Base-by-base conservation (phyloP, 1,284 basidiomycete genomes). In the Singerocomus inundabilis region DNA sequence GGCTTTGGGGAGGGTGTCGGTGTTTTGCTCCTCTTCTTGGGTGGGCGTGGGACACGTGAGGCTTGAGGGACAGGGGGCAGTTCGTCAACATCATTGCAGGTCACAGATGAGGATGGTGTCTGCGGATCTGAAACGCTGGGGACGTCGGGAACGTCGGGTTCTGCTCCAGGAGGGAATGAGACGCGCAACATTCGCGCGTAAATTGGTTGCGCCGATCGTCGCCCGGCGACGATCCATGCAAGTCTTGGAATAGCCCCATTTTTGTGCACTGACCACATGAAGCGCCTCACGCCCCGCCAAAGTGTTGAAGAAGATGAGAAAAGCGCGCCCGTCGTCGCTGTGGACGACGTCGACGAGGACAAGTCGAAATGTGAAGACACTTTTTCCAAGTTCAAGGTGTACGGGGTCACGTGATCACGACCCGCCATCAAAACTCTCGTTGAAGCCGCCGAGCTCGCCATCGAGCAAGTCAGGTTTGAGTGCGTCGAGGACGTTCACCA, bases 191-290 rank as follows among this genome's bases (percentile, higher is more conserved):
- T 29, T 24, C 52, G 51, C 1, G 24, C 36, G 26, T 46, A 15
- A 10, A 48, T 52, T 9, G 55, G 48, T 12, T 58, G 62, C 8
- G 47, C 41, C 40, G 58, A 49, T 43, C 62, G 60, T n/a, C 62
- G 42, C 6, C 52, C 45, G 0, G 52, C 55, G 40, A 65, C 34
- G 25, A 41, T 37, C 39, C 47, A 28, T 5, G 56, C 51, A 18
- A 56, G 52, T 40, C 48, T 38, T 29, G 37, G 34, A 38, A 49
- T 10, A 31, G 11, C 3, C 5, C 18, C 43, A 51, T 56, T 46
- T 18, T 40, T 31, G 8, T 29, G 30, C 12, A 47, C n/a, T 16
- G 35, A 42, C 31, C 46, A 46, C 56, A 60, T 53, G 30, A 9
- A 39, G 6, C 1, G 12, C 6, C 38, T 40, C 15, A 41, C 16